Percentiles rank a stretch among this genome's conserved stretches.
Evolutionary conservation across 331 rosid genomes (phyloP).

Genomic region (Arachis monticola): DNA sequence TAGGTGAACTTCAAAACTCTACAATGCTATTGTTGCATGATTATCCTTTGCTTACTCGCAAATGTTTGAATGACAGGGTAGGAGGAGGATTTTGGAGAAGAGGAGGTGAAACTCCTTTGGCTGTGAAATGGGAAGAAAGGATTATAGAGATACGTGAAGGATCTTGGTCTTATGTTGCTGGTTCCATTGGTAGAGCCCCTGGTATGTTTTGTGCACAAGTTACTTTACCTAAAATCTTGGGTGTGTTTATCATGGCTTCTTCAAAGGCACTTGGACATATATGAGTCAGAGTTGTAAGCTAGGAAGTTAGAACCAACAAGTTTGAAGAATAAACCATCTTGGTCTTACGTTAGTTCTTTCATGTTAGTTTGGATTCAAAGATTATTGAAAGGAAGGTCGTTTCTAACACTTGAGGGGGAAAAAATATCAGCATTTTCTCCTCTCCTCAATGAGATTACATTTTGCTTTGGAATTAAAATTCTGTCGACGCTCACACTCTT

Average conservation of each 20-base stretch:
- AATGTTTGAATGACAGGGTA: conserved; percentile 57
- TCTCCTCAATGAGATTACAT: background rate
- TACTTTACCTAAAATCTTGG: conserved; percentile 24
- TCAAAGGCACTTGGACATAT: background rate
- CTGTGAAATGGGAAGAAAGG: conserved; percentile 88
- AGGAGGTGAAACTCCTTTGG: conserved; percentile 80
- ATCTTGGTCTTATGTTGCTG: conserved; percentile 92
- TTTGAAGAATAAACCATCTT: background rate
- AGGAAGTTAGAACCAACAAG: conserved; percentile 6
- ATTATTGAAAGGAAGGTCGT: background rate
- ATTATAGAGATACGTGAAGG: conserved; percentile 92
- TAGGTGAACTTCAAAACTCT: conserved; percentile 54
- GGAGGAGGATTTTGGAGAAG: conserved; percentile 98
- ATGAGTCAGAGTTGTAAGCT: background rate
- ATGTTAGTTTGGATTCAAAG: conserved; percentile 3
- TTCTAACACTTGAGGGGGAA: conserved; percentile 1
- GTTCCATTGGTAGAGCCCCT: conserved; percentile 82
- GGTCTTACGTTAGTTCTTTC: background rate
- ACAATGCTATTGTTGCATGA: background rate
- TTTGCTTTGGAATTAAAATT: background rate
- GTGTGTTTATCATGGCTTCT: conserved; percentile 14
- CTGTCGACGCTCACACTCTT: background rate
- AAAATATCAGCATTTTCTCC: background rate
- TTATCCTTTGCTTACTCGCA: background rate
- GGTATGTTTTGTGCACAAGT: conserved; percentile 58